Conservation (phyloP, 2,329 filamentous ascomycete species). For the Penicillium frequentans region DNA sequence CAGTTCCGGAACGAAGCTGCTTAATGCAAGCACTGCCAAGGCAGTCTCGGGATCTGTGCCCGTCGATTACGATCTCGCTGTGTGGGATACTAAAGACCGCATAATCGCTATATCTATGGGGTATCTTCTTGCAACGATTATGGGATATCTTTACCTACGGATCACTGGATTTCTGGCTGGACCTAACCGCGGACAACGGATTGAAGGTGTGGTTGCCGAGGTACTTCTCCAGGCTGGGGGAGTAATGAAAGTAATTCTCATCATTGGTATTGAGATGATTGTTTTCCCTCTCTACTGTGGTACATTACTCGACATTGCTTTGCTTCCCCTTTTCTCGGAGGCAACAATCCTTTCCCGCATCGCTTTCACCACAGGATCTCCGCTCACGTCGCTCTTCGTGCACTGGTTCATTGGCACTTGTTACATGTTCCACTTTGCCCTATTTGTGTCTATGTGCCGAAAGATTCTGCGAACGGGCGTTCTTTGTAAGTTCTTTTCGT, state of each 20-base stretch:
- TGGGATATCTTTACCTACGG: conserved; percentile 77
- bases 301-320: conserved; percentile 79
- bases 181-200: conserved; percentile 53
- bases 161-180: conserved; percentile 68
- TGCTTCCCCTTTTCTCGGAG: conserved; percentile 84
- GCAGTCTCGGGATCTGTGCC: conserved; percentile 20
- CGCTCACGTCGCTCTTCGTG: conserved; percentile 88
- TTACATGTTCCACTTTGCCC: conserved; percentile 99
- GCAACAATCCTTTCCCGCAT: conserved; percentile 76
- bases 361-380: conserved; percentile 73
- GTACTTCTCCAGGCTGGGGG: conserved; percentile 89
- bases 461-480: conserved; percentile 96
- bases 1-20: conserved; percentile 28
- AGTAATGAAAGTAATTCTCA: conserved; percentile 95
- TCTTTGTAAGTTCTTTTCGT: conserved; percentile 63
- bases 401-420: conserved; percentile 99
- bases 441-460: conserved; percentile 98
- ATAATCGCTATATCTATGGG: conserved; percentile 76
- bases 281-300: conserved; percentile 96
- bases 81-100: conserved; percentile 69
- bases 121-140: conserved; percentile 72
- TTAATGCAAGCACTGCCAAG: conserved; percentile 24
- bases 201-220: conserved; percentile 75
- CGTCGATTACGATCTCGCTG: conserved; percentile 61
- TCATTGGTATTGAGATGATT: conserved; percentile 99